phyloP scores from a whole-genome alignment of 495 filamentous ascomycete genomes.

The Margaritispora aquatica region DNA sequence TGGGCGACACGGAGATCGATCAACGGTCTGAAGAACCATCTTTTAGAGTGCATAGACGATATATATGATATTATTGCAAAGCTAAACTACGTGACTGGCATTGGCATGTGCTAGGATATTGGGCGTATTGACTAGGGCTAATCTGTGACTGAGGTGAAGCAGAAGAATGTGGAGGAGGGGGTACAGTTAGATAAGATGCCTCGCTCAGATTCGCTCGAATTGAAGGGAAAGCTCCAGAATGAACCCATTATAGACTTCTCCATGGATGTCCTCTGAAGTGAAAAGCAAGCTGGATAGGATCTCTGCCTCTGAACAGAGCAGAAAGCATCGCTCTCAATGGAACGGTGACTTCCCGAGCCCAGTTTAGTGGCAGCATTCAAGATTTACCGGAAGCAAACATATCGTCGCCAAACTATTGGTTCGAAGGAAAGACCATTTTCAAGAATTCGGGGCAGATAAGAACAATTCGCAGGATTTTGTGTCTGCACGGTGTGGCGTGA shows the following conservation, averaged over 20 bases:
- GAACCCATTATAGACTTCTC: slow-evolving; percentile 2
- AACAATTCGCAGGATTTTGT: not conserved
- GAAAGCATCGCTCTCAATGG: slow-evolving; percentile 1
- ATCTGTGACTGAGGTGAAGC: slow-evolving; percentile 17
- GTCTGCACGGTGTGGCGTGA: slow-evolving; percentile 9
- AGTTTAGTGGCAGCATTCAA: not conserved
- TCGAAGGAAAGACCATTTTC: not conserved
- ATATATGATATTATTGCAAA: slow-evolving; percentile 16
- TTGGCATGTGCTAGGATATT: not conserved
- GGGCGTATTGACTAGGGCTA: slow-evolving; percentile 10
- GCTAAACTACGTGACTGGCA: not conserved
- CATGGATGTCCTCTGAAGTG: not conserved
- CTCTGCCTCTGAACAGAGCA: not conserved
- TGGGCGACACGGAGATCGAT: slow-evolving; percentile 19
- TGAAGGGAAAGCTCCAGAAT: not conserved
- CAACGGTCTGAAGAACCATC: slow-evolving; percentile 19
- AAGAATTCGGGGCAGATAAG: not conserved
- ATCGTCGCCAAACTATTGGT: not conserved
- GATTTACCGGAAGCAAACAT: not conserved
- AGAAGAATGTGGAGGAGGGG: slow-evolving; percentile 5
- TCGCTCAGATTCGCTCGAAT: slow-evolving; percentile 5
- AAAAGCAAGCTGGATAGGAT: not conserved
- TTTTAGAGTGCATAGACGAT: slow-evolving; percentile 11
- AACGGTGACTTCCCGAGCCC: slow-evolving; percentile 3
- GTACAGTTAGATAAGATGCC: slow-evolving; percentile 9